Conservation (phyloP, 2,329 filamentous ascomycete genomes). For the Chalaropsis ovoidea region DNA sequence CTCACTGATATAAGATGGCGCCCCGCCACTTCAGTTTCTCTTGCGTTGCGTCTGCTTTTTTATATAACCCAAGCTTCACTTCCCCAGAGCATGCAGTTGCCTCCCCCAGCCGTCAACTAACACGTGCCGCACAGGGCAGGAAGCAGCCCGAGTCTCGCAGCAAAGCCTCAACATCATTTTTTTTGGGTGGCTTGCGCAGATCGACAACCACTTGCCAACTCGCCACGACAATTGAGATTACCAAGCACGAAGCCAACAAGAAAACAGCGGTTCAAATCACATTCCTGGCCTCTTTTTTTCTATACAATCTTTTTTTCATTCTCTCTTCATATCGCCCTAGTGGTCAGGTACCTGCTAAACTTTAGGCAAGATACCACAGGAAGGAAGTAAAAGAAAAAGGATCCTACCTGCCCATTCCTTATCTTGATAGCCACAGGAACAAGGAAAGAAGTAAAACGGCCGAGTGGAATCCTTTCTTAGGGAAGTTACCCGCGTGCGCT, state of each 20-base stretch:
- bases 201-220: neutral
- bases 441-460: neutral
- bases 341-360: neutral
- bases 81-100: neutral
- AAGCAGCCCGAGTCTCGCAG: neutral
- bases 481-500: slow-evolving; percentile 2
- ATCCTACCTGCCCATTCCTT: neutral
- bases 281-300: neutral
- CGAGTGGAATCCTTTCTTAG: neutral
- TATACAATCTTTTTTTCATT: neutral
- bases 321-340: neutral
- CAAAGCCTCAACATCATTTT: neutral
- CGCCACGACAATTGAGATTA: neutral
- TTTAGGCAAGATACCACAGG: neutral
- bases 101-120: neutral
- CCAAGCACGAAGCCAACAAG: neutral
- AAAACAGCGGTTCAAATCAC: too few relatives aligned
- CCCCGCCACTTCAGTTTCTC: too few relatives aligned
- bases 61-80: neutral
- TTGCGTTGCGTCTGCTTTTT: neutral
- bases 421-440: neutral
- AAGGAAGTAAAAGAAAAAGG: slow-evolving; percentile 6
- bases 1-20: too few relatives aligned
- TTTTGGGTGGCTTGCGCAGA: neutral
- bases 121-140: slow-evolving; percentile 9